Conservation (phyloP, 75 land plant species). For the Picea sitchensis region DNA sequence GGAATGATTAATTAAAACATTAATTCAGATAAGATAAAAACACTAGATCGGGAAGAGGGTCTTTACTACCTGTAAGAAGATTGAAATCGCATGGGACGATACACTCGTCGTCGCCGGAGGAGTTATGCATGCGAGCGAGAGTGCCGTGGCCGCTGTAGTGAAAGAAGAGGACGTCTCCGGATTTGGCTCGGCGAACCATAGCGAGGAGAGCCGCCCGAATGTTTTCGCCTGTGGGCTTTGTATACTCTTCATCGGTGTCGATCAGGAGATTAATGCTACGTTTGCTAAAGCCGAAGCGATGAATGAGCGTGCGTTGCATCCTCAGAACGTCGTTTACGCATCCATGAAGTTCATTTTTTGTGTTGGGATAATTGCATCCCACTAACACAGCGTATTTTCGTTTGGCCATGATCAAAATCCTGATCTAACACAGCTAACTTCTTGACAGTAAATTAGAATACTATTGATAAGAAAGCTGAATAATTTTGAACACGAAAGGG, state of each 20-base stretch:
- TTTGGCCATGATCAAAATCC: too few species aligned
- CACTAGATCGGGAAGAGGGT: too few species aligned
- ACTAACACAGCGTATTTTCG: background rate
- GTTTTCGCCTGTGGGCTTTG: conserved; percentile 63
- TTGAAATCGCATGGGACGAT: conserved; percentile 85
- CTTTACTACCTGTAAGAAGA: conserved; percentile 60
- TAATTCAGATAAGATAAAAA: too few species aligned
- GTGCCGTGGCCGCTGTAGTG: conserved; percentile 88
- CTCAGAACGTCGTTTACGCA: conserved; percentile 69
- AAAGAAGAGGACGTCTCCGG: conserved; percentile 66
- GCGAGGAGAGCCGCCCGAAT: conserved; percentile 33
- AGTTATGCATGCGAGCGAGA: conserved; percentile 9
- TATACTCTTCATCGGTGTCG: conserved; percentile 31
- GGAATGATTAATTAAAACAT: too few species aligned
- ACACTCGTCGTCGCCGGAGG: conserved; percentile 49
- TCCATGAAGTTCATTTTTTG: conserved; percentile 55
- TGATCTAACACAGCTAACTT: too few species aligned
- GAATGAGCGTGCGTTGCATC: conserved; percentile 39
- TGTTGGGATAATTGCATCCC: conserved; percentile 66
- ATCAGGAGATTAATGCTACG: conserved; percentile 41
- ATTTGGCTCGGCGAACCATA: conserved; percentile 32
- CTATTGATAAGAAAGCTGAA: too few species aligned
- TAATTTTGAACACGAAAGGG: too few species aligned
- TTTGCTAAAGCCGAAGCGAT: conserved; percentile 44
- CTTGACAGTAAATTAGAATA: too few species aligned